A percentile compares a stretch with the other conserved stretches of the same genome.
Evolutionary conservation across 257 asterid genomes (phyloP).

Genomic region (Gentiana macrophylla): DNA sequence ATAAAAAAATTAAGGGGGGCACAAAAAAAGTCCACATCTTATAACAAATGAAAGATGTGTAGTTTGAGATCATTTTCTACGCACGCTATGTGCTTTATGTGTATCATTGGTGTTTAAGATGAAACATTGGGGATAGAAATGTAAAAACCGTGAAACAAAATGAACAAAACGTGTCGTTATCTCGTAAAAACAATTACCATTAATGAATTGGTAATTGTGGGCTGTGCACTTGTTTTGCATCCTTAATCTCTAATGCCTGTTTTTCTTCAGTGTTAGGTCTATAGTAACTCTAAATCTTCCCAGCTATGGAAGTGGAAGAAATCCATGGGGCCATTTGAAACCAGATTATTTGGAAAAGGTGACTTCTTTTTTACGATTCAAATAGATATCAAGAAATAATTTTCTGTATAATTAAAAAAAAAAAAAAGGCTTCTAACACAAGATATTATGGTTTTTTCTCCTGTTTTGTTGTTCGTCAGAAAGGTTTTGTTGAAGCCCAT

Average conservation of each 20-base stretch:
- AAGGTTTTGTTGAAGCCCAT: conserved; percentile 73
- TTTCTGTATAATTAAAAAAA: neutral
- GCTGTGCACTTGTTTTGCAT: too few species aligned
- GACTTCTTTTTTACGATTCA: neutral
- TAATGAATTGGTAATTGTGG: too few species aligned
- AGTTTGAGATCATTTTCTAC: too few species aligned
- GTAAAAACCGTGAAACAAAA: too few species aligned
- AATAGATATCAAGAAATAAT: neutral
- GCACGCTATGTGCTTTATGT: too few species aligned
- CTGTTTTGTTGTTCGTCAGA: conserved; percentile 25
- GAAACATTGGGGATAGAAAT: too few species aligned
- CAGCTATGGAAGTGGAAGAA: conserved; percentile 94
- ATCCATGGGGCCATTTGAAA: conserved; percentile 87
- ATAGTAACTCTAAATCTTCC: conserved; percentile 87
- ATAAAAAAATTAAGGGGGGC: too few species aligned
- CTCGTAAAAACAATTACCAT: too few species aligned
- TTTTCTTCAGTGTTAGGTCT: conserved; percentile 71
- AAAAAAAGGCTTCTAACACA: neutral
- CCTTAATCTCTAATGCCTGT: neutral
- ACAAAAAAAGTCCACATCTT: too few species aligned
- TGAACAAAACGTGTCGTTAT: too few species aligned
- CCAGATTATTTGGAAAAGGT: conserved; percentile 85
- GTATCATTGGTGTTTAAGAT: too few species aligned
- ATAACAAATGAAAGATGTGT: too few species aligned
- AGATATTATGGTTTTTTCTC: neutral